phyloP scores from a whole-genome alignment of 306 rosid species.

The Dalbergia cultrata region DNA sequence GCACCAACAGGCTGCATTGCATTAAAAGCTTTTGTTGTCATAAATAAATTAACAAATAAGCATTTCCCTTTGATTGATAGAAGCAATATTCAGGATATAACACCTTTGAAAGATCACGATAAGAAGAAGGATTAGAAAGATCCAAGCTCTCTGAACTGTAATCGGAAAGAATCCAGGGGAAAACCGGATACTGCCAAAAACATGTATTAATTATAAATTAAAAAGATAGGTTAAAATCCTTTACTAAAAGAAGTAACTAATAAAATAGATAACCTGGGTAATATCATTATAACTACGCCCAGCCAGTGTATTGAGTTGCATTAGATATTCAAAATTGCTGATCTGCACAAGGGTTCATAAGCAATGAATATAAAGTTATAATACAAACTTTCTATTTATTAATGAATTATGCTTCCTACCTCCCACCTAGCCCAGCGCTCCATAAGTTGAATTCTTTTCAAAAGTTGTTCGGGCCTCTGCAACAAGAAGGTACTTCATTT shows the following conservation, averaged over 20 bases:
- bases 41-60: not conserved
- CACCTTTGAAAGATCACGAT: constrained; percentile 96
- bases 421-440: constrained; percentile 99
- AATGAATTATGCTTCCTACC: constrained; percentile 61
- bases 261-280: constrained; percentile 76
- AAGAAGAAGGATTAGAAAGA: constrained; percentile 85
- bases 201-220: constrained; percentile 35
- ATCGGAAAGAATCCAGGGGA: constrained; percentile 98
- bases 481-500: constrained; percentile 44
- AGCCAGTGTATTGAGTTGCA: constrained; percentile 98
- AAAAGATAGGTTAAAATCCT: constrained; percentile 34
- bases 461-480: constrained; percentile 97
- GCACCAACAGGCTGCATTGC: constrained; percentile 91
- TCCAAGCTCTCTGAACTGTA: constrained; percentile 88
- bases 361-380: constrained; percentile 28
- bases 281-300: constrained; percentile 99
- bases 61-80: constrained; percentile 14
- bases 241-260: constrained; percentile 27
- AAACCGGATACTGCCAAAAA: constrained; percentile 92
- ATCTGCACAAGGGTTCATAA: constrained; percentile 65
- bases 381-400: constrained; percentile 16
- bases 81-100: constrained; percentile 44
- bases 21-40: constrained; percentile 41
- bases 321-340: constrained; percentile 97
- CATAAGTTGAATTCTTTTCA: constrained; percentile 97